Percentiles rank a stretch among this genome's conserved stretches.
Conservation (phyloP, 805 yeast species). For the Saccharomycopsis selenospora region DNA sequence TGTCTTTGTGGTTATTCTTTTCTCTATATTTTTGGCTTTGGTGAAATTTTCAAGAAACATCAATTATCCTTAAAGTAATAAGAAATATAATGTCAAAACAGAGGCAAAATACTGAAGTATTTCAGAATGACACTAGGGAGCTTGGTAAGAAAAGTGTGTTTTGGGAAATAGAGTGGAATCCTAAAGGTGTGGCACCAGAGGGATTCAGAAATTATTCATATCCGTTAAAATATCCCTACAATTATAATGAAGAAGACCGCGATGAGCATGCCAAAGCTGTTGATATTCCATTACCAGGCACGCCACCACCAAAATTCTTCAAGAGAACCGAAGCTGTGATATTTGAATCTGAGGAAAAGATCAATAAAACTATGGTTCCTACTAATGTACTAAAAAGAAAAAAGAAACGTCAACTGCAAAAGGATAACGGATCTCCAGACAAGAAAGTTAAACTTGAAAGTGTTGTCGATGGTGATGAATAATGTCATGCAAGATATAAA, state of each 20-base stretch:
- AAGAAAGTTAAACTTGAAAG: slow-evolving; percentile 11
- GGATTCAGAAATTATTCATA: slow-evolving; percentile 16
- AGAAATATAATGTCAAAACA: no score
- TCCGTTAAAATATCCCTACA: slow-evolving; percentile 12
- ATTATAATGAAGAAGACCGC: background rate
- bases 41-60: no score
- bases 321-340: slow-evolving; percentile 1
- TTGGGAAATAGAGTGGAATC: slow-evolving; percentile 20
- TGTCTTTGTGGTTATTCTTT: no score
- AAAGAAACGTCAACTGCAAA: background rate
- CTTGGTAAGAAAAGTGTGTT: slow-evolving; percentile 18
- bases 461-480: no score
- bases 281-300: slow-evolving; percentile 19
- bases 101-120: background rate
- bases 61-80: no score
- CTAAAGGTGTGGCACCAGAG: slow-evolving; percentile 16
- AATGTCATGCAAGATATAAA: no score
- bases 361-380: slow-evolving; percentile 6
- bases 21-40: no score
- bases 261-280: background rate
- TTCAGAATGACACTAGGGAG: background rate
- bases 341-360: slow-evolving; percentile 6
- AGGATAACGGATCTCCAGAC: background rate
- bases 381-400: slow-evolving; percentile 5
- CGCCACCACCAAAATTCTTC: slow-evolving; percentile 18